These are phyloP conservation scores for Saccharomycopsis fodiens DNA, from an alignment of 805 yeast species.

Conservation along the genomic window DNA sequence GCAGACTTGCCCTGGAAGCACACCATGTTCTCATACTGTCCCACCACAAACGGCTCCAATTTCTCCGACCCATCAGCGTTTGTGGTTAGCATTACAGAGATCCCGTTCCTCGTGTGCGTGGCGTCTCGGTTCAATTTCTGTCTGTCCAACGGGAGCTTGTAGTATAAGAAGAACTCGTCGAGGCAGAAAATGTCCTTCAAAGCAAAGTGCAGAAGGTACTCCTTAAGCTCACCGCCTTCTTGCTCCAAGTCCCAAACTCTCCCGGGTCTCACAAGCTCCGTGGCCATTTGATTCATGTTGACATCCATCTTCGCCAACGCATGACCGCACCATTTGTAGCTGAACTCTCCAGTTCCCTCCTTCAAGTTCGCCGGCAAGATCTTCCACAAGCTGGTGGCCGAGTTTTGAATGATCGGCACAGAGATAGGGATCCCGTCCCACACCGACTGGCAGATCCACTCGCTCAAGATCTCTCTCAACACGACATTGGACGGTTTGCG, in stretches of 20 bases:
- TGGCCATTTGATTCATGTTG: constrained; percentile 38
- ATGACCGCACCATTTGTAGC: constrained; percentile 53
- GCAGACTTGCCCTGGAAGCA: constrained; percentile 34
- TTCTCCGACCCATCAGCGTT: constrained; percentile 60
- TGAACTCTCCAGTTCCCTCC: constrained; percentile 60
- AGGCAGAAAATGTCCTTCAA: constrained; percentile 50
- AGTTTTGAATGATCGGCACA: constrained; percentile 53
- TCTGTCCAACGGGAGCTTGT: constrained; percentile 54
- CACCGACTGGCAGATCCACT: constrained; percentile 60
- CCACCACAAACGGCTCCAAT: constrained; percentile 52
- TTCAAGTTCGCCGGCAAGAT: constrained; percentile 44
- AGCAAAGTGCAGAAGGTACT: constrained; percentile 36
- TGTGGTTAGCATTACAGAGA: constrained; percentile 54
- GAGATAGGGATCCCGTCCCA: constrained; percentile 64
- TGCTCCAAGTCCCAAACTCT: constrained; percentile 52
- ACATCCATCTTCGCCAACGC: constrained; percentile 43
- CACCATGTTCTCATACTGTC: constrained; percentile 43
- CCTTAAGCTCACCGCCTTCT: constrained; percentile 44
- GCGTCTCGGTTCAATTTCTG: constrained; percentile 32
- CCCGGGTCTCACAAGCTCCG: constrained; percentile 37
- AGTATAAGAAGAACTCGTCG: constrained; percentile 54
- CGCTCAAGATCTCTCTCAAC: constrained; percentile 51
- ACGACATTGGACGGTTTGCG: constrained; percentile 47
- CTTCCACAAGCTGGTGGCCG: constrained; percentile 60
- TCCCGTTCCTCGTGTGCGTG: constrained; percentile 29